Percentiles rank a stretch among this genome's conserved stretches.
Conservation (phyloP, 805 yeast species). For the Myxozyma vanderwaltii region DNA sequence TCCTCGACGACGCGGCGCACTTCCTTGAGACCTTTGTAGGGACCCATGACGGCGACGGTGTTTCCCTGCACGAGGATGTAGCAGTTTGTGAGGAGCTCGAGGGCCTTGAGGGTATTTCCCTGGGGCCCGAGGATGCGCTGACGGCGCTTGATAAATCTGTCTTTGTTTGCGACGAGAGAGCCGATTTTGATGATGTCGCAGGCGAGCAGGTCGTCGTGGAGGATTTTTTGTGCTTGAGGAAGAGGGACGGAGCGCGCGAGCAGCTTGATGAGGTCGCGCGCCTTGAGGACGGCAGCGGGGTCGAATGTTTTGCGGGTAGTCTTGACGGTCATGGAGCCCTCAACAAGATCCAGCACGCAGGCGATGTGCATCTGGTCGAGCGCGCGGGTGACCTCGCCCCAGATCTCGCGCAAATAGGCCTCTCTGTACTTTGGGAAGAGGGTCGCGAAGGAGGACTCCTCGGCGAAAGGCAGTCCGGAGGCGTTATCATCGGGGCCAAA, state of each 20-base stretch:
- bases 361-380: constrained; percentile 67
- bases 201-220: constrained; percentile 81
- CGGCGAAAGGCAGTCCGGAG: constrained; percentile 87
- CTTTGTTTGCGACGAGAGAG: constrained; percentile 83
- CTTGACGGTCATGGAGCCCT: constrained; percentile 95
- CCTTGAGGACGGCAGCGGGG: constrained; percentile 90
- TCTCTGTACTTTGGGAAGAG: constrained; percentile 97
- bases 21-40: constrained; percentile 87
- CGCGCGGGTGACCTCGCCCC: constrained; percentile 90
- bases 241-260: constrained; percentile 95
- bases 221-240: constrained; percentile 90
- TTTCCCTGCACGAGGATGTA: constrained; percentile 96
- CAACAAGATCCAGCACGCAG: constrained; percentile 87
- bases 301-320: constrained; percentile 95
- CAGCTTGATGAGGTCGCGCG: constrained; percentile 90
- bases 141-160: constrained; percentile 90
- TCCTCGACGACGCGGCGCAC: constrained; percentile 94
- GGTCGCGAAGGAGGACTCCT: constrained; percentile 93
- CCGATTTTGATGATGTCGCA: constrained; percentile 97
- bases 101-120: constrained; percentile 94
- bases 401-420: constrained; percentile 78
- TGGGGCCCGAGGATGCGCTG: constrained; percentile 96
- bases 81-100: constrained; percentile 92
- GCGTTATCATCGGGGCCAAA: constrained; percentile 87
- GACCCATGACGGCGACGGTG: constrained; percentile 97